Base-by-base conservation (phyloP, 2,329 filamentous ascomycete species). In the Ophiocordyceps robertsii region DNA sequence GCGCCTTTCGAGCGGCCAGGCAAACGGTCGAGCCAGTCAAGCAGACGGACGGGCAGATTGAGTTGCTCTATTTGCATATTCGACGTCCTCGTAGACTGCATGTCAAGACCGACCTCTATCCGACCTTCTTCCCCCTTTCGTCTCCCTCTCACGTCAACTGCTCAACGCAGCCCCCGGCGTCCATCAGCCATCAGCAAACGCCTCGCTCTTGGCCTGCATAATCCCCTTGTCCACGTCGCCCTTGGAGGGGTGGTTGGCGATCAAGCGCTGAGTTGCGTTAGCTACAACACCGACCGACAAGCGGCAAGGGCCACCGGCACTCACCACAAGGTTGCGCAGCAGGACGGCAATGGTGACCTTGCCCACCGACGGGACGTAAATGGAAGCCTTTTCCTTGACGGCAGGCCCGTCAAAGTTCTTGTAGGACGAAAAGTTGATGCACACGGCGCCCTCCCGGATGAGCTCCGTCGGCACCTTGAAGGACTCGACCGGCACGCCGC, bases 321-420 rank as follows among this genome's bases (percentile, higher is more conserved):
- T 66, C 66, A 92, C 85, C 57, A 96, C 72, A 31, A 96, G 66
- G 58, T 98, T 98, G 44, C 92, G 73, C 55, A 96, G 68, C 45
- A 98, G 66, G 30, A 95, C 81, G 14, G 90, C 85, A 59, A 96
- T 96, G 0, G 92, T 98, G 39, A 96, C 90, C 69, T 96, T 98
- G 53, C 92, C 92, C 51, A 95, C 93, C 0, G 90, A 92, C 2
- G 92, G 92, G 16, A 96, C 89, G 55, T 95, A 98, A 55, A 98
- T 94, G 6, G 87, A 88, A 2, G 92, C 92, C 68, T 89, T 94
- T 61, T 95, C 84, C 67, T 95, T 96, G 51, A 96, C 80, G 39
- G 84, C 84, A 0, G 83, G 80, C 1, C 73, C 73, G 47, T 82
- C 81, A 63, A 96, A 96, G 66, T 98, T 96, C 69, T 89, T 86